phyloP scores from a whole-genome alignment of 2,329 filamentous ascomycete genomes.

The Corinectria fuckeliana region DNA sequence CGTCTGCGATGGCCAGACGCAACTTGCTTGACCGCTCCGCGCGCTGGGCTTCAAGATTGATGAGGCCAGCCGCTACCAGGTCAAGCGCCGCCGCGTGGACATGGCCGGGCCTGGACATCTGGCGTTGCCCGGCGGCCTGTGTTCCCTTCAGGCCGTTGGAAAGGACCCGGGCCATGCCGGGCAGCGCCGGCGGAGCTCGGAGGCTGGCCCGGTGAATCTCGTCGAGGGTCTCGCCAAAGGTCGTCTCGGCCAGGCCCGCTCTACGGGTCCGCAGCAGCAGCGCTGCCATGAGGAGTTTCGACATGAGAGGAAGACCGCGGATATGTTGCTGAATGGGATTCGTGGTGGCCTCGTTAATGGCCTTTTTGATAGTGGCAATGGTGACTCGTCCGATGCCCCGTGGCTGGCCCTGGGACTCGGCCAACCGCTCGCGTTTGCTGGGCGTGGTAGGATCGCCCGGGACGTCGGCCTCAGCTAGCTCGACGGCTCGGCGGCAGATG shows the following conservation, averaged over 20 bases:
- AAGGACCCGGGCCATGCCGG: conserved; percentile 47
- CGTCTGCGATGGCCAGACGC: conserved; percentile 83
- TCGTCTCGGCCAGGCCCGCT: conserved; percentile 85
- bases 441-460: conserved; percentile 62
- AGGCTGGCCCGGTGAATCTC: conserved; percentile 61
- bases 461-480: conserved; percentile 83
- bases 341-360: conserved; percentile 93
- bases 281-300: conserved; percentile 86
- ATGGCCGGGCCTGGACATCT: conserved; percentile 43
- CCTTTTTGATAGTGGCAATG: conserved; percentile 90
- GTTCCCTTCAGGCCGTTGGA: conserved; percentile 38
- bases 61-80: conserved; percentile 83
- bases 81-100: conserved; percentile 79
- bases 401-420: conserved; percentile 35
- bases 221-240: conserved; percentile 87
- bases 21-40: conserved; percentile 89
- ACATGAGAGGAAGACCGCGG: conserved; percentile 78
- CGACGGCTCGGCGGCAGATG: conserved; percentile 93
- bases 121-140: conserved; percentile 38
- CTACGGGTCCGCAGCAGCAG: conserved; percentile 79
- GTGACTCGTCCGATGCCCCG: conserved; percentile 69
- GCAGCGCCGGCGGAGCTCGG: conserved; percentile 43
- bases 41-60: conserved; percentile 80
- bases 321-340: conserved; percentile 92
- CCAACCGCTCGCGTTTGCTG: conserved; percentile 56